Base-by-base conservation (phyloP, 169 alveolate species). In the Eimeria necatrix region DNA sequence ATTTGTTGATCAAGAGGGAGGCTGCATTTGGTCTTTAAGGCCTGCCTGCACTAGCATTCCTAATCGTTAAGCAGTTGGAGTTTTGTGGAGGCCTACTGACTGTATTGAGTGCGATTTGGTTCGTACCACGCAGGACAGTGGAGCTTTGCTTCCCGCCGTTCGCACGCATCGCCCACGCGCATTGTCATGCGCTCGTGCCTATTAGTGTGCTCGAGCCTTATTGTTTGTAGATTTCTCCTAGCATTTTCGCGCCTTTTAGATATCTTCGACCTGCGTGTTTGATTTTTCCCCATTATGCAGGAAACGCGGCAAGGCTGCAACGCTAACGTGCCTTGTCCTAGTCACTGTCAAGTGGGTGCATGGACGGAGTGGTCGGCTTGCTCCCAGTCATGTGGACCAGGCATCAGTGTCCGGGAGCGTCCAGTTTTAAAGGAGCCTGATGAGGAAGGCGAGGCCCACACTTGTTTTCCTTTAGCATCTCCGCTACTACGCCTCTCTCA, bases 321-420 rank as follows among this genome's bases (percentile, higher is more conserved):
- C 41, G 91, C 96, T 0, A 94, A 71, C 96, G 96, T 93, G 70
- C 91, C 89, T 5, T 96, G 97, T 53, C 95, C 84, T 49, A 80
- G 61, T 18, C 93, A 94, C 80, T 96, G 97, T 70, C 92, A 87
- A 26, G 96, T 95, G 49, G 93, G 96, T 49, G 96, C 83, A 24
- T 96, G 97, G 97, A 94, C 96, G 4, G 93, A 64, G 68, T 96
- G 97, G 97, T 70, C 93, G 6, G 84, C 73, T 22, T 90, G 96
- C 85, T 81, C 95, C 1, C 64, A 59, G n/a, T 51, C 96, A 10
- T 96, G 97, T 86, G 97, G 96, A 18, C 96, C 86, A 2, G 97
- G 97, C 7, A 49, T 93, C 61, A 93, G 81, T 71, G 64, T 41
- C 52, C 83, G 88, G 84, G 95, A 93, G 96, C 70, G 78, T 49